Evolutionary conservation across 2,329 filamentous ascomycete genomes (phyloP).

Genomic region (Phaeosphaeria sp.): DNA sequence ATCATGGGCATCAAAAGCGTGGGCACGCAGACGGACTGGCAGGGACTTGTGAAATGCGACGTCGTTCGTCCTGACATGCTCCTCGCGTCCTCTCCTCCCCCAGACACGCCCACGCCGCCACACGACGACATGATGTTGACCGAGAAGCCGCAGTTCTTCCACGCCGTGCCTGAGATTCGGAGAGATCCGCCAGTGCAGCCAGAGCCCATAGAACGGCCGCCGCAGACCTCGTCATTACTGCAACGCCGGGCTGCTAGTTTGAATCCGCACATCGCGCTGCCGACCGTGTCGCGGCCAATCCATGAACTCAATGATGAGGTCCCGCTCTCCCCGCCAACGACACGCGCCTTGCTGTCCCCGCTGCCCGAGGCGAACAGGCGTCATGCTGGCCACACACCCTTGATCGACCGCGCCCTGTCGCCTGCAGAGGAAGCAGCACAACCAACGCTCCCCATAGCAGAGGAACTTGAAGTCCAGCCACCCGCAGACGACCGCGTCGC

Average conservation of each 20-base stretch:
- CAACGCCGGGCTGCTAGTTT: slow-evolving; percentile 30
- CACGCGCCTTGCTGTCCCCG: slow-evolving; percentile 38
- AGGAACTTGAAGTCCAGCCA: slow-evolving; percentile 6
- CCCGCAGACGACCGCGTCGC: slow-evolving; percentile 7
- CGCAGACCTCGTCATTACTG: slow-evolving; percentile 24
- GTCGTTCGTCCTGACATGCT: slow-evolving; percentile 32
- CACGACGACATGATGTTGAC: slow-evolving; percentile 38
- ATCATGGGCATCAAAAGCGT: slow-evolving; percentile 42
- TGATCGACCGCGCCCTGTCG: slow-evolving; percentile 30
- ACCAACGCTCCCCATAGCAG: slow-evolving; percentile 1
- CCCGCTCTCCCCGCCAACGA: slow-evolving; percentile 41
- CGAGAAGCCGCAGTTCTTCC: slow-evolving; percentile 26
- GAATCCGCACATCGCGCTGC: slow-evolving; percentile 34
- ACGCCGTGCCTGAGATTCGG: slow-evolving; percentile 4
- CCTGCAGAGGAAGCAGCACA: slow-evolving; percentile 18
- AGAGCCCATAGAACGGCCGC: background rate
- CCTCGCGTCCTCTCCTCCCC: slow-evolving; percentile 23
- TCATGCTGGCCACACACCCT: slow-evolving; percentile 47
- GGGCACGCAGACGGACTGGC: slow-evolving; percentile 40
- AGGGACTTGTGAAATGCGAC: slow-evolving; percentile 37
- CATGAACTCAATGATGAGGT: slow-evolving; percentile 30
- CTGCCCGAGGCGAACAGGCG: slow-evolving; percentile 43
- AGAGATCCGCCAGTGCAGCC: background rate
- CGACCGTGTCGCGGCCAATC: slow-evolving; percentile 23
- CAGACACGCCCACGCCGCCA: slow-evolving; percentile 37